Conservation (phyloP, 2,329 filamentous ascomycete genomes). For the Penicillium sp. region DNA sequence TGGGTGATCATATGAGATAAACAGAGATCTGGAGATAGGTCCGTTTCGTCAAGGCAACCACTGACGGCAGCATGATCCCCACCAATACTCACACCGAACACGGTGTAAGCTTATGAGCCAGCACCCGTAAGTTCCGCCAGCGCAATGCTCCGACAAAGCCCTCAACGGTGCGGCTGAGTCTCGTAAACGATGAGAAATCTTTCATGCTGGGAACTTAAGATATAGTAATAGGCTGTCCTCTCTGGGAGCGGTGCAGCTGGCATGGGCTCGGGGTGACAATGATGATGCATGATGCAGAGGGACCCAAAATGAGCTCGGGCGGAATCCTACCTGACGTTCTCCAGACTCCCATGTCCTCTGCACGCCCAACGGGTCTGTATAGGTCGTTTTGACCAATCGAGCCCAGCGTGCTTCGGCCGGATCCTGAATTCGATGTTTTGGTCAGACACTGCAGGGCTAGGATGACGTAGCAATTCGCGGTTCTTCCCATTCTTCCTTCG, state of each 20-base stretch:
- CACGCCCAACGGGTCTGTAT: constrained; percentile 43
- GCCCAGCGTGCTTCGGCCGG: constrained; percentile 44
- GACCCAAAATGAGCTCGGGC: constrained; percentile 4
- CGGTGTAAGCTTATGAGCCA: no score
- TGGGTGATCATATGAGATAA: no score
- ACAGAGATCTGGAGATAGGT: no score
- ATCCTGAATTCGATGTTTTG: constrained; percentile 26
- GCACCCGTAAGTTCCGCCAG: no score
- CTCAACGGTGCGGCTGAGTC: no score
- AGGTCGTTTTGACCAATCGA: constrained; percentile 43
- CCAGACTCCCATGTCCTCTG: constrained; percentile 47
- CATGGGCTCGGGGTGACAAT: constrained; percentile 1
- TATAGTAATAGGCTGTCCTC: no score
- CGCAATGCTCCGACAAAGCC: no score
- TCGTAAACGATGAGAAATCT: no score
- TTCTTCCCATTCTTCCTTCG: not conserved
- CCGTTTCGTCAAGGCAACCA: no score
- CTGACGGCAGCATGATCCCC: no score
- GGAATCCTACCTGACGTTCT: constrained; percentile 40
- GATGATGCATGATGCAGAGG: constrained; percentile 6
- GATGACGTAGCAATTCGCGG: not conserved
- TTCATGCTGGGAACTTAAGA: no score
- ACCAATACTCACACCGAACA: no score
- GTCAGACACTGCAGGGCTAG: constrained; percentile 3
- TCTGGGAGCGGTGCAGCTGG: not conserved